Evolutionary conservation across 2,329 filamentous ascomycete species (phyloP).

Genomic region (Cytospora leucostoma): DNA sequence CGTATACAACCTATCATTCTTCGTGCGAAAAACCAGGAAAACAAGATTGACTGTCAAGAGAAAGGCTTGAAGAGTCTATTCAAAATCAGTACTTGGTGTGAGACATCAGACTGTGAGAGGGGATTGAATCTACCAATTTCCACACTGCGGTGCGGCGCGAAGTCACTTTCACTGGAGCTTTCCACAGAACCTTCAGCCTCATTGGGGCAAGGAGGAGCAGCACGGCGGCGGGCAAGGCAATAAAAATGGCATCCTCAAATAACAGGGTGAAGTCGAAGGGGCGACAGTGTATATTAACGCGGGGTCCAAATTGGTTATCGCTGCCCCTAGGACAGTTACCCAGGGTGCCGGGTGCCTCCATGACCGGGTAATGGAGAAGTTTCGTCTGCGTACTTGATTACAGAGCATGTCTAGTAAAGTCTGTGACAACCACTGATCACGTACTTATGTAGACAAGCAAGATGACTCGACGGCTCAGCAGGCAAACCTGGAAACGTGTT

Average conservation of each 20-base stretch:
- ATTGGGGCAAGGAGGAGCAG: slow-evolving; percentile 21
- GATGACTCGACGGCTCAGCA: too few relatives aligned
- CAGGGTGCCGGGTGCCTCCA: background rate
- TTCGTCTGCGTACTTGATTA: too few relatives aligned
- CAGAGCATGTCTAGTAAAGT: too few relatives aligned
- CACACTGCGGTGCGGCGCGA: slow-evolving; percentile 20
- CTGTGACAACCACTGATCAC: too few relatives aligned
- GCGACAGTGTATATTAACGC: slow-evolving; percentile 25
- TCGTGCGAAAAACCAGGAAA: too few relatives aligned
- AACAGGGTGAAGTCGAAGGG: slow-evolving; percentile 29
- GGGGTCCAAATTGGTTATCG: slow-evolving; percentile 26
- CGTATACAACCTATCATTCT: too few relatives aligned
- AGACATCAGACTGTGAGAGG: background rate
- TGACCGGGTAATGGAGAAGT: background rate
- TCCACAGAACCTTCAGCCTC: slow-evolving; percentile 16
- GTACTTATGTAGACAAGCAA: too few relatives aligned
- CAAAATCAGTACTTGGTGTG: too few relatives aligned
- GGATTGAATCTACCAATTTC: slow-evolving; percentile 17
- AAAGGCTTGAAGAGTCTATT: too few relatives aligned
- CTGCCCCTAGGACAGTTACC: slow-evolving; percentile 4
- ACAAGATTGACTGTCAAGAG: too few relatives aligned
- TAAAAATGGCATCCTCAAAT: slow-evolving; percentile 28
- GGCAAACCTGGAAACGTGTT: too few relatives aligned
- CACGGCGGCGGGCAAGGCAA: slow-evolving; percentile 22
- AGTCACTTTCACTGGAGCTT: slow-evolving; percentile 17